Conservation (phyloP, 73 alveolate genomes). For the Blepharisma japonicum region DNA sequence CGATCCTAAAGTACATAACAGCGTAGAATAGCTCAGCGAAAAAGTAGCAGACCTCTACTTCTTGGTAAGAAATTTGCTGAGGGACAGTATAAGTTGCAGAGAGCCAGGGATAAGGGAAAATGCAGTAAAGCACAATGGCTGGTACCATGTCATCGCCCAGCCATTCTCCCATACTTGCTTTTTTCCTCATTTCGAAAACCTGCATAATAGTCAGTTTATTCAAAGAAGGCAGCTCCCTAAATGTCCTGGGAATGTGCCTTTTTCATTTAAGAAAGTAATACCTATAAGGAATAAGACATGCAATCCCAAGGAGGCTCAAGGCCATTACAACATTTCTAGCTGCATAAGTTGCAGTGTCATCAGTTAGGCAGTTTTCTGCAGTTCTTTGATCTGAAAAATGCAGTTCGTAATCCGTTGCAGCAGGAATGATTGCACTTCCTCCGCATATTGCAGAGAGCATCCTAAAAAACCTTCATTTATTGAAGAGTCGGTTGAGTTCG, state of each 20-base stretch:
- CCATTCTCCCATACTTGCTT: neutral
- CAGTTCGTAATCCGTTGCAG: constrained; percentile 21
- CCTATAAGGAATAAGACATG: neutral
- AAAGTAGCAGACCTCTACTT: neutral
- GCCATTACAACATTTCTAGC: neutral
- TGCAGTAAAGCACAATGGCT: neutral
- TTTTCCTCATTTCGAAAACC: neutral
- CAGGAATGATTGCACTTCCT: constrained; percentile 11
- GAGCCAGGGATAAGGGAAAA: neutral
- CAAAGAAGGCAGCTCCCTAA: neutral
- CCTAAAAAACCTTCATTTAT: constrained; percentile 17
- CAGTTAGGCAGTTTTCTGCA: neutral
- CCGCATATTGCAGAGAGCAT: constrained; percentile 7
- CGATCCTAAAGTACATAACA: constrained; percentile 12
- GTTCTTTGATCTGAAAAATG: neutral
- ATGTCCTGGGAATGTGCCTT: constrained; percentile 9
- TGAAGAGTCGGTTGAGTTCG: neutral
- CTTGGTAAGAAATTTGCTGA: neutral
- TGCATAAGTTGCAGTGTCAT: neutral
- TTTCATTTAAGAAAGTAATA: neutral
- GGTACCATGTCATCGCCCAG: neutral
- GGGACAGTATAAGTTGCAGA: neutral
- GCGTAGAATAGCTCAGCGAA: constrained; percentile 11
- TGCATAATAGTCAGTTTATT: neutral
- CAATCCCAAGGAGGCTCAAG: constrained; percentile 9